These are phyloP conservation scores for Talaromyces sp. DNA, from an alignment of 2,329 filamentous ascomycete genomes.

Conservation along the genomic window DNA sequence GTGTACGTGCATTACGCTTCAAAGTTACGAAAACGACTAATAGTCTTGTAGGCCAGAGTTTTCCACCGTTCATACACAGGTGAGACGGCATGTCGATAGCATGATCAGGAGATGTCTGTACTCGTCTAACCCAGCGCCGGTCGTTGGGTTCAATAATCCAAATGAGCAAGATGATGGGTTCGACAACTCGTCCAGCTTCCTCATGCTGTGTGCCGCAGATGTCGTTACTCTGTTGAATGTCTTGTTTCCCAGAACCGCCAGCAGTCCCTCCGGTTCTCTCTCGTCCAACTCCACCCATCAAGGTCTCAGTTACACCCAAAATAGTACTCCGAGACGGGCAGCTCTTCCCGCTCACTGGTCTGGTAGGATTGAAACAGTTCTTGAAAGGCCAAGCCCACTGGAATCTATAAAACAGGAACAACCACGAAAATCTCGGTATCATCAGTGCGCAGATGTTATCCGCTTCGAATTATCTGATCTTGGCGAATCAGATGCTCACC, in stretches of 20 bases:
- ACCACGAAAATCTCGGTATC: slow-evolving; percentile 26
- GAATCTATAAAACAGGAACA: slow-evolving; percentile 25
- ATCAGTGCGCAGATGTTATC: slow-evolving; percentile 38
- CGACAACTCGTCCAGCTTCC: slow-evolving; percentile 54
- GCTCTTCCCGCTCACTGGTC: slow-evolving; percentile 32
- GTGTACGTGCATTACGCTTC: slow-evolving; percentile 53
- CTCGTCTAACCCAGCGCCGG: slow-evolving; percentile 13
- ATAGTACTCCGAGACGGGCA: slow-evolving; percentile 7
- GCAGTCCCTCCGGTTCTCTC: slow-evolving; percentile 28
- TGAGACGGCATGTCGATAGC: slow-evolving; percentile 36
- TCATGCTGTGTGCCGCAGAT: slow-evolving; percentile 77
- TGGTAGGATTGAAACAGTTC: slow-evolving; percentile 27
- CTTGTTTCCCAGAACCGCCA: slow-evolving; percentile 61
- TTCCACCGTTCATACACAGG: slow-evolving; percentile 32
- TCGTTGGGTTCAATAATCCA: slow-evolving; percentile 42
- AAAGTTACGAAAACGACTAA: slow-evolving; percentile 46
- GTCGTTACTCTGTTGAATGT: slow-evolving; percentile 76
- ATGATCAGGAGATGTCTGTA: slow-evolving; percentile 35
- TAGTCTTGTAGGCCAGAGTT: slow-evolving; percentile 45
- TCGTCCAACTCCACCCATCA: slow-evolving; percentile 26
- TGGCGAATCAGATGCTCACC: slow-evolving; percentile 40
- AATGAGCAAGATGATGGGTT: slow-evolving; percentile 12
- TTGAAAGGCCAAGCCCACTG: slow-evolving; percentile 25
- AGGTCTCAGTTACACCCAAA: slow-evolving; percentile 24
- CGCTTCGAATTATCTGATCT: slow-evolving; percentile 41